These are phyloP conservation scores for Thielaviopsis euricoi DNA, from an alignment of 2,329 filamentous ascomycete species.

Conservation along the genomic window DNA sequence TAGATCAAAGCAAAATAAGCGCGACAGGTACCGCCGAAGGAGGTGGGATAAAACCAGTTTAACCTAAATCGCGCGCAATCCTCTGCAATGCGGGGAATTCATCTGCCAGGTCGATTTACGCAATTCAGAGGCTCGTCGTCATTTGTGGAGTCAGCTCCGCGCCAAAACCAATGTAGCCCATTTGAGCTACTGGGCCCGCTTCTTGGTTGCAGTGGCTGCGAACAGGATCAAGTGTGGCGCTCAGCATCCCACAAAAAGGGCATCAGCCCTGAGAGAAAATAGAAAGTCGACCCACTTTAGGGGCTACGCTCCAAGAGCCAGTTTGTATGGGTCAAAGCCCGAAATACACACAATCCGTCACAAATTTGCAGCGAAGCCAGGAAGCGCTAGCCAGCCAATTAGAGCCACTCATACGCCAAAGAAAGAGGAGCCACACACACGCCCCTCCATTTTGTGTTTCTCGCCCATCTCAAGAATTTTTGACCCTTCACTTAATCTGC, in stretches of 20 bases:
- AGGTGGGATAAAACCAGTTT: background rate
- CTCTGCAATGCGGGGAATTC: constrained; percentile 3
- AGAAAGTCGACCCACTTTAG: constrained; percentile 5
- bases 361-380: constrained; percentile 7
- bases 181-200: background rate
- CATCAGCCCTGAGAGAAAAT: constrained; percentile 7
- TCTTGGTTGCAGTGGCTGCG: constrained; percentile 4
- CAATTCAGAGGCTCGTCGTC: background rate
- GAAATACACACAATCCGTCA: constrained; percentile 11
- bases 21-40: no score
- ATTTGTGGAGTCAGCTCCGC: constrained; percentile 1
- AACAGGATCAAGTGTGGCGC: constrained; percentile 1
- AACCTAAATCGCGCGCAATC: background rate
- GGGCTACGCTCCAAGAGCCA: background rate
- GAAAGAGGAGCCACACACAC: constrained; percentile 12
- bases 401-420: background rate
- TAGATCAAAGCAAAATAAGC: background rate
- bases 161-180: constrained; percentile 5
- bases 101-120: background rate
- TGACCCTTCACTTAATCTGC: constrained; percentile 12
- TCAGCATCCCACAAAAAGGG: constrained; percentile 4
- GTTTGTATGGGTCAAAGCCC: constrained; percentile 10
- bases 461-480: constrained; percentile 12
- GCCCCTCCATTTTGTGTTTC: constrained; percentile 11
- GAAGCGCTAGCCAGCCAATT: constrained; percentile 8